phyloP scores from a whole-genome alignment of 176 grass and related monocot species.

The Lolium perenne region DNA sequence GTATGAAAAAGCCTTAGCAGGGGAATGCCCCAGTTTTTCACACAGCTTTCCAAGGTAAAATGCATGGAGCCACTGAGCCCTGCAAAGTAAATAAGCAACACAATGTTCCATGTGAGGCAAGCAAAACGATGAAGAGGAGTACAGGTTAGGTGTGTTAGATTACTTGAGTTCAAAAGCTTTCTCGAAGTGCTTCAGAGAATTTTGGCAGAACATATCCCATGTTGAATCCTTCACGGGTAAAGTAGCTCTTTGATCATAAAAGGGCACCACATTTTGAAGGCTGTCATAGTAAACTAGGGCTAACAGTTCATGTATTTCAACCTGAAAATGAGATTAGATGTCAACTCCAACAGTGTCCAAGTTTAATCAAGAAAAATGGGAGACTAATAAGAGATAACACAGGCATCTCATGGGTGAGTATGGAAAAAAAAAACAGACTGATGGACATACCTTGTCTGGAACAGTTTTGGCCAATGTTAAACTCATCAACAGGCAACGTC shows the following conservation, averaged over 20 bases:
- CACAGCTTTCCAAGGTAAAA: slow-evolving; percentile 99
- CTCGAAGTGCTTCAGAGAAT: slow-evolving; percentile 93
- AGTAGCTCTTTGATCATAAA: slow-evolving; percentile 94
- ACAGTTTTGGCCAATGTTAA: slow-evolving; percentile 69
- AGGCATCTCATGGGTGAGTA: slow-evolving; percentile 20
- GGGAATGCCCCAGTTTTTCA: slow-evolving; percentile 80
- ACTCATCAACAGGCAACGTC: slow-evolving; percentile 83
- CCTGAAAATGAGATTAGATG: slow-evolving; percentile 55
- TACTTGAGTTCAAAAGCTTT: slow-evolving; percentile 94
- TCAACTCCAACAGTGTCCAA: slow-evolving; percentile 21
- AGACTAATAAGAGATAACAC: slow-evolving; percentile 13
- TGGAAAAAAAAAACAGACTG: neutral
- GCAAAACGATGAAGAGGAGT: slow-evolving; percentile 36
- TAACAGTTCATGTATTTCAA: slow-evolving; percentile 88
- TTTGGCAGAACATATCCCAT: slow-evolving; percentile 81
- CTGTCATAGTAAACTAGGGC: slow-evolving; percentile 96
- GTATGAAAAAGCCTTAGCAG: slow-evolving; percentile 87
- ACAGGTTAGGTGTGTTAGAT: slow-evolving; percentile 14
- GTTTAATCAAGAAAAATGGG: slow-evolving; percentile 24
- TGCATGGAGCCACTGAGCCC: slow-evolving; percentile 88
- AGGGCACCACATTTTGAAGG: slow-evolving; percentile 95
- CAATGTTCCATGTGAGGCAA: slow-evolving; percentile 39
- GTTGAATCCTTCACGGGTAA: slow-evolving; percentile 81
- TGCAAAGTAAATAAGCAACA: slow-evolving; percentile 47
- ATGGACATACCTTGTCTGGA: slow-evolving; percentile 57